These are phyloP conservation scores for Cornus florida DNA, from an alignment of 148 eudicot genomes.

Conservation along the genomic window DNA sequence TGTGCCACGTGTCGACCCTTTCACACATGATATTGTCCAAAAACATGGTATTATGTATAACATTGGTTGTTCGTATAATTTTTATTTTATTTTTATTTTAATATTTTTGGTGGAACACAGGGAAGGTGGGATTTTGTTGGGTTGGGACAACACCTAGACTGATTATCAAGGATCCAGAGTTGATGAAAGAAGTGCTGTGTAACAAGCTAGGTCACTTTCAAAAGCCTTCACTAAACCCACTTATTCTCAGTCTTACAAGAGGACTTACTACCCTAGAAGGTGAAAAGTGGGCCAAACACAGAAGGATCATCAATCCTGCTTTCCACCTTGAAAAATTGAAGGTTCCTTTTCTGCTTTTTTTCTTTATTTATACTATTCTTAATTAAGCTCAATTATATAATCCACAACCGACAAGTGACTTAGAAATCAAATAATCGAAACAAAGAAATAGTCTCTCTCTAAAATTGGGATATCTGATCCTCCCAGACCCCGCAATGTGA, in stretches of 20 bases:
- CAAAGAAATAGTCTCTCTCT: too few species aligned
- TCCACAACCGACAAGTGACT: too few species aligned
- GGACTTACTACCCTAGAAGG: conserved; percentile 40
- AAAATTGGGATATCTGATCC: too few species aligned
- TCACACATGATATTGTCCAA: conserved; percentile 29
- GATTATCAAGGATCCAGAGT: conserved; percentile 35
- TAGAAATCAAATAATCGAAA: too few species aligned
- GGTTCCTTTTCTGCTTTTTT: conserved; percentile 15
- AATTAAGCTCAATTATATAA: too few species aligned
- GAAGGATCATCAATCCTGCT: conserved; percentile 42
- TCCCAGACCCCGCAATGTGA: too few species aligned
- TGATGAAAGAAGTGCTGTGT: conserved; percentile 43
- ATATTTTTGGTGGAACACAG: conserved; percentile 14
- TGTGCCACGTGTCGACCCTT: conserved; percentile 43
- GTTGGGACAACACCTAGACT: conserved; percentile 40
- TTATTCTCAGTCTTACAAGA: conserved; percentile 23
- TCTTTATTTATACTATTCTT: background rate
- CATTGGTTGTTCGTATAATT: too few species aligned
- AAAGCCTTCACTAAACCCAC: conserved; percentile 24
- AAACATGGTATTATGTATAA: conserved; percentile 34
- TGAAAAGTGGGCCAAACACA: conserved; percentile 37
- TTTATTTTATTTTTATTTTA: too few species aligned
- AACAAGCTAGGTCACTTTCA: conserved; percentile 43
- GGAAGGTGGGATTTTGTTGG: conserved; percentile 41
- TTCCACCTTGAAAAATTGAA: conserved; percentile 40